Percentiles rank a stretch among this genome's conserved stretches.
Conservation (phyloP, 1,139 yeast genomes). For the Kurtzmaniella quercitrusa region DNA sequence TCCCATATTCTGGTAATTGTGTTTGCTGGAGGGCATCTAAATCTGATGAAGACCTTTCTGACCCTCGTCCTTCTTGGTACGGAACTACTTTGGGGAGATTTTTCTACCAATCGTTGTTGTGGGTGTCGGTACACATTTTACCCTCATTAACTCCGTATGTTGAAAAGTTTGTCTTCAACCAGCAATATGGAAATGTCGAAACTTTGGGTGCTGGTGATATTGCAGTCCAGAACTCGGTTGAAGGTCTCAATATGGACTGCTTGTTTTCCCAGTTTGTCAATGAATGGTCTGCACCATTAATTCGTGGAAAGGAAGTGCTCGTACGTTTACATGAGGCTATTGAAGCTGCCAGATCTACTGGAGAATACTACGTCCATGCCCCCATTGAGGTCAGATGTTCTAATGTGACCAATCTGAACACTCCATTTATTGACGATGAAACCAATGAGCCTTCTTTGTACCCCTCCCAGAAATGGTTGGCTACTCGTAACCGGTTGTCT, state of each 20-base stretch:
- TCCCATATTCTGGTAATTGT: conserved; percentile 84
- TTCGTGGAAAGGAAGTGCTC: conserved; percentile 69
- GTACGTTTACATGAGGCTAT: conserved; percentile 61
- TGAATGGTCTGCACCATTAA: conserved; percentile 93
- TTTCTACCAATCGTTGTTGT: conserved; percentile 73
- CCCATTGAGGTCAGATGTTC: conserved; percentile 95
- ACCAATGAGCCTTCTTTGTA: conserved; percentile 44
- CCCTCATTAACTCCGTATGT: conserved; percentile 80
- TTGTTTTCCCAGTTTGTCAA: conserved; percentile 89
- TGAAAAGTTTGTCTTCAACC: conserved; percentile 77
- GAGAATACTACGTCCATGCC: conserved; percentile 81
- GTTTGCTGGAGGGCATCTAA: conserved; percentile 88
- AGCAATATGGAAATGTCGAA: conserved; percentile 78
- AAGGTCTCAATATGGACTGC: conserved; percentile 94
- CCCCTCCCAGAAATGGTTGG: conserved; percentile 40
- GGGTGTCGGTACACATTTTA: conserved; percentile 68
- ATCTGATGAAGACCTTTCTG: conserved; percentile 57
- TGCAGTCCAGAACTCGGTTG: conserved; percentile 77
- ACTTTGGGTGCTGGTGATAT: conserved; percentile 62
- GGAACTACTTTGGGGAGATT: conserved; percentile 75
- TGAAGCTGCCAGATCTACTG: conserved; percentile 51
- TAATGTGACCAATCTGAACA: conserved; percentile 60
- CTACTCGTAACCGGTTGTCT: conserved; percentile 31
- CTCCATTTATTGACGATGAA: conserved; percentile 35
- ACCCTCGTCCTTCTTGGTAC: conserved; percentile 77